Evolutionary conservation across 2,329 filamentous ascomycete genomes (phyloP).

Genomic region (Immersiporthe knoxdaviesiana): DNA sequence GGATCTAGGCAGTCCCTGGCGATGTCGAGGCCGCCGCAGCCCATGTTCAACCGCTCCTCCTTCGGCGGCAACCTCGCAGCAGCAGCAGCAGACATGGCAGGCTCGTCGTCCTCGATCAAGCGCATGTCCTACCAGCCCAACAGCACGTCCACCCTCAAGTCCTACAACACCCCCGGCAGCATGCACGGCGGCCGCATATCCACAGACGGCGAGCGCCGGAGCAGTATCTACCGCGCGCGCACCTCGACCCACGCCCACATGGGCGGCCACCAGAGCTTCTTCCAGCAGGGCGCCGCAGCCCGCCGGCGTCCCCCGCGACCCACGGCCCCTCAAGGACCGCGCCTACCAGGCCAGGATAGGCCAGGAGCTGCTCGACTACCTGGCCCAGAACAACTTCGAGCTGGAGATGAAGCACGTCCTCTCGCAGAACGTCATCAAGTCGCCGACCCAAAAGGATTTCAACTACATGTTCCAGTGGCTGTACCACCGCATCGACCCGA

Average conservation of each 20-base stretch:
- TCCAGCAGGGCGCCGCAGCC: constrained; percentile 82
- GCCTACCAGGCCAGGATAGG: constrained; percentile 81
- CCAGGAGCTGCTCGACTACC: constrained; percentile 87
- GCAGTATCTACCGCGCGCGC: constrained; percentile 78
- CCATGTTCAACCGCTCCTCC: constrained; percentile 82
- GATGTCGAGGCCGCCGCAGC: constrained; percentile 80
- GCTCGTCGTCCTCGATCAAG: constrained; percentile 82
- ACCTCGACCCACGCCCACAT: constrained; percentile 69
- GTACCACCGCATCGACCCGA: constrained; percentile 93
- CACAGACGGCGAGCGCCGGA: constrained; percentile 66
- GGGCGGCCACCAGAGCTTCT: constrained; percentile 84
- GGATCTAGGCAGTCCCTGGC: constrained; percentile 85
- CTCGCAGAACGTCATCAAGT: constrained; percentile 88
- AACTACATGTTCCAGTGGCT: constrained; percentile 98
- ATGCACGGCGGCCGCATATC: constrained; percentile 49
- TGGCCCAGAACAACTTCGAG: constrained; percentile 93
- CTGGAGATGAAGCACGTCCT: constrained; percentile 95
- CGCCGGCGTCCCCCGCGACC: constrained; percentile 83
- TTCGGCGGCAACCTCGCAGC: constrained; percentile 75
- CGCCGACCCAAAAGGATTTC: constrained; percentile 97
- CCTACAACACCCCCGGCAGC: constrained; percentile 65
- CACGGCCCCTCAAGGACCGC: constrained; percentile 81
- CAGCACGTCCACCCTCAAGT: constrained; percentile 66
- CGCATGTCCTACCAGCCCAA: constrained; percentile 77
- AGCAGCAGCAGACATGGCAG: constrained; percentile 73